Conservation (phyloP, 2,329 filamentous ascomycete genomes). For the Botrytis cinerea region DNA sequence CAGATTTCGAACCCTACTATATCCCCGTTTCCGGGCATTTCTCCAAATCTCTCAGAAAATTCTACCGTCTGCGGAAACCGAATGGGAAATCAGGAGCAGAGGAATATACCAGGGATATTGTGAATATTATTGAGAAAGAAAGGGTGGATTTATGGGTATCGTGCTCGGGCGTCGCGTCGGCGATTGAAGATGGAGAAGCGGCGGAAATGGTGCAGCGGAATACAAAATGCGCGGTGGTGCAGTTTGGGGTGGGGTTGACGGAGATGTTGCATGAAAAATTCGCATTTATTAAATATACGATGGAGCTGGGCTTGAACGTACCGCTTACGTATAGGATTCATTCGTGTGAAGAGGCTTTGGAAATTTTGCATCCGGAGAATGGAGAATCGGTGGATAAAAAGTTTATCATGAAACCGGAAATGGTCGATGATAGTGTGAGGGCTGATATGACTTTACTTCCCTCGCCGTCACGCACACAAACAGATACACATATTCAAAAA, state of each 20-base stretch:
- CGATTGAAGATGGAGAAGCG: conserved; percentile 66
- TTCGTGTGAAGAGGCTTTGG: conserved; percentile 53
- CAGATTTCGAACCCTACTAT: conserved; percentile 58
- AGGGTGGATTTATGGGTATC: conserved; percentile 71
- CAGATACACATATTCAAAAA: conserved; percentile 54
- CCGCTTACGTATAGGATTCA: conserved; percentile 57
- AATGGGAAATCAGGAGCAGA: conserved; percentile 35
- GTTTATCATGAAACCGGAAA: conserved; percentile 22
- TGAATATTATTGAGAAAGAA: conserved; percentile 61
- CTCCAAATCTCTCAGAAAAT: conserved; percentile 57
- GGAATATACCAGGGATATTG: conserved; percentile 57
- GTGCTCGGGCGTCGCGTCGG: conserved; percentile 47
- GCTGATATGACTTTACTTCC: conserved; percentile 68
- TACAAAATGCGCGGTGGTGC: conserved; percentile 62
- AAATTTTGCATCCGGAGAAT: conserved; percentile 49
- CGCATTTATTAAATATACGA: conserved; percentile 61
- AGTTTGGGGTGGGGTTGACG: conserved; percentile 60
- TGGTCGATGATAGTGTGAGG: conserved; percentile 51
- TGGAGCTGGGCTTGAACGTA: conserved; percentile 53
- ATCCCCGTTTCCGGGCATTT: conserved; percentile 56
- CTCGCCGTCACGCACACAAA: conserved; percentile 52
- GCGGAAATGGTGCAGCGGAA: conserved; percentile 60
- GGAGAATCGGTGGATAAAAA: conserved; percentile 23
- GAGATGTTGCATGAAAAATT: conserved; percentile 60
- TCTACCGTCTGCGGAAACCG: conserved; percentile 49